Conservation (phyloP, 257 asterid species). For the Lantana camara region DNA sequence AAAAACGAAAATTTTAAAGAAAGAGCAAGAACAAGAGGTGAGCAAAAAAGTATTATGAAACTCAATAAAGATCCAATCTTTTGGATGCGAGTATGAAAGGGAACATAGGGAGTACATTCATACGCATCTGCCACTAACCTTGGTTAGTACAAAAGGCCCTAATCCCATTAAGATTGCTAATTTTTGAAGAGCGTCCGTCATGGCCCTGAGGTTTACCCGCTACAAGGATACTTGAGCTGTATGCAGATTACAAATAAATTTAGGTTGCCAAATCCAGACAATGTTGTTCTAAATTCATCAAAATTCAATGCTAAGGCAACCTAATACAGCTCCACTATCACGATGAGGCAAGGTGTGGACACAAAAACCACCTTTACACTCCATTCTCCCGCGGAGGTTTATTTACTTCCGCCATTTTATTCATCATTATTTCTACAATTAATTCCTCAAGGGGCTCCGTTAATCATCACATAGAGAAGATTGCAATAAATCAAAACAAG, state of each 20-base stretch:
- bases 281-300: conserved; percentile 1
- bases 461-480: background rate
- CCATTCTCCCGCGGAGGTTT: background rate
- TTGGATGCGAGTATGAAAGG: too few species aligned
- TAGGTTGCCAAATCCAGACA: conserved; percentile 18
- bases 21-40: too few species aligned
- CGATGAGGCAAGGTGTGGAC: background rate
- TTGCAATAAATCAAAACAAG: background rate
- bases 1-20: too few species aligned
- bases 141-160: conserved; percentile 56
- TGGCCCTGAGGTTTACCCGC: conserved; percentile 51
- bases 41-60: too few species aligned
- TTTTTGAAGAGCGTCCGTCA: conserved; percentile 41
- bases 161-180: conserved; percentile 47
- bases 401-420: background rate
- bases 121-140: conserved; percentile 68
- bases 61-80: too few species aligned
- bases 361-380: background rate
- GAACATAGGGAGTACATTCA: too few species aligned
- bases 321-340: conserved; percentile 5
- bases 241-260: conserved; percentile 24
- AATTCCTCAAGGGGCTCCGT: background rate
- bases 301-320: background rate
- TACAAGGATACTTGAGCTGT: conserved; percentile 61
- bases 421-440: background rate